These are phyloP conservation scores for Myrica gale DNA, from an alignment of 306 rosid genomes.

Conservation along the genomic window DNA sequence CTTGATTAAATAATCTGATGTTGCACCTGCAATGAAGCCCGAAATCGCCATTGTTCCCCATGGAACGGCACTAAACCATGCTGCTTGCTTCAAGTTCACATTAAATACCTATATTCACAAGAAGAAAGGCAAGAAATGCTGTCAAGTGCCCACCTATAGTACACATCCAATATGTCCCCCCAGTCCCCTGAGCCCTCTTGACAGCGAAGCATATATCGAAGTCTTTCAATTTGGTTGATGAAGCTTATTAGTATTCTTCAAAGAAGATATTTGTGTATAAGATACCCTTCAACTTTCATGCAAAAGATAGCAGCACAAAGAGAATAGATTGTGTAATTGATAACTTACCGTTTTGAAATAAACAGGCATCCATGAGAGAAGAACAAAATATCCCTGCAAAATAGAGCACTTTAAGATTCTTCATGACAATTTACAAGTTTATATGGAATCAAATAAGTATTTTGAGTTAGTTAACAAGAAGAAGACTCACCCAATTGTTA, in stretches of 20 bases:
- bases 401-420: conserved; percentile 29
- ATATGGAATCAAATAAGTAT: not conserved
- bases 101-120: conserved; percentile 57
- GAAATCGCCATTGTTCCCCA: conserved; percentile 96
- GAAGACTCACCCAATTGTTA: conserved; percentile 82
- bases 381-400: conserved; percentile 93
- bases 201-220: not conserved
- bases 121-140: not conserved
- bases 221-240: not conserved
- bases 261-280: not conserved
- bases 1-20: conserved; percentile 67
- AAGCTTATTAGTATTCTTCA: not conserved
- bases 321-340: conserved; percentile 18
- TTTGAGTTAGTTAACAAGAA: conserved; percentile 12
- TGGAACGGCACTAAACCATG: conserved; percentile 96
- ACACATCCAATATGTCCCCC: no score
- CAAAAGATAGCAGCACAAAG: not conserved
- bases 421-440: conserved; percentile 9
- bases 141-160: not conserved
- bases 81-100: conserved; percentile 91
- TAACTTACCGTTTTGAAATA: conserved; percentile 82
- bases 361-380: conserved; percentile 98
- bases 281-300: not conserved
- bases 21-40: conserved; percentile 73
- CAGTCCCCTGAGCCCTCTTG: not conserved